phyloP scores from a whole-genome alignment of 73 alveolate species.

The Tetrahymena thermophila region DNA sequence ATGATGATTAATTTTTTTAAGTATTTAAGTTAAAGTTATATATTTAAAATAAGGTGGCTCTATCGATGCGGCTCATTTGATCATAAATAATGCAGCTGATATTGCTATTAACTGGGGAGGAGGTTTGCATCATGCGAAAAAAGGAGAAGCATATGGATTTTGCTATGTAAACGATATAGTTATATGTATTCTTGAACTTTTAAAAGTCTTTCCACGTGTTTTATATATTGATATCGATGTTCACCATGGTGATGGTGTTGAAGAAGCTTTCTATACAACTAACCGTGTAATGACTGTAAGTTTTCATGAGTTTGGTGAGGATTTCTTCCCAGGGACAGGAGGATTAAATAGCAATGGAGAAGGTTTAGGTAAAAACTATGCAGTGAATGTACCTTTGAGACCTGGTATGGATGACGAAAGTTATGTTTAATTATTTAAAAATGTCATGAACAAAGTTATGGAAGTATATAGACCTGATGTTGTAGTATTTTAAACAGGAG shows the following conservation, averaged over 20 bases:
- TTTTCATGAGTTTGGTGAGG: conserved; percentile 91
- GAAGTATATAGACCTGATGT: conserved; percentile 87
- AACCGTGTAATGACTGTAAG: conserved; percentile 94
- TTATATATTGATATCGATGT: conserved; percentile 95
- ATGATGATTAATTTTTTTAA: too few relatives aligned
- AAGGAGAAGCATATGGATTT: conserved; percentile 94
- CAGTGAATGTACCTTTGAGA: conserved; percentile 94
- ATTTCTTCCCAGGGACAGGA: conserved; percentile 98
- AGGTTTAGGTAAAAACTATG: conserved; percentile 83
- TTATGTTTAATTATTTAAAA: conserved; percentile 71
- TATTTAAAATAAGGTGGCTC: conserved; percentile 45
- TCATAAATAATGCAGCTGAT: conserved; percentile 81
- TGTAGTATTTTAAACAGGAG: conserved; percentile 95
- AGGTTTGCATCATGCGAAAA: conserved; percentile 97
- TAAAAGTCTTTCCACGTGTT: conserved; percentile 85
- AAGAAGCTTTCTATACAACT: conserved; percentile 93
- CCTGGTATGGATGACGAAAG: conserved; percentile 94
- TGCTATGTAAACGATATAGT: conserved; percentile 97
- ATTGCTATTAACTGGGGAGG: conserved; percentile 96
- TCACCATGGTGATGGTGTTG: conserved; percentile 99
- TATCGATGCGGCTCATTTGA: conserved; percentile 85
- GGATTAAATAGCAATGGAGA: conserved; percentile 81
- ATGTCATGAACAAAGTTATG: conserved; percentile 75
- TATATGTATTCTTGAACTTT: conserved; percentile 85
- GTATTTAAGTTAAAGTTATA: not conserved